phyloP scores from a whole-genome alignment of 257 asterid species.

The Lycium ferocissimum region DNA sequence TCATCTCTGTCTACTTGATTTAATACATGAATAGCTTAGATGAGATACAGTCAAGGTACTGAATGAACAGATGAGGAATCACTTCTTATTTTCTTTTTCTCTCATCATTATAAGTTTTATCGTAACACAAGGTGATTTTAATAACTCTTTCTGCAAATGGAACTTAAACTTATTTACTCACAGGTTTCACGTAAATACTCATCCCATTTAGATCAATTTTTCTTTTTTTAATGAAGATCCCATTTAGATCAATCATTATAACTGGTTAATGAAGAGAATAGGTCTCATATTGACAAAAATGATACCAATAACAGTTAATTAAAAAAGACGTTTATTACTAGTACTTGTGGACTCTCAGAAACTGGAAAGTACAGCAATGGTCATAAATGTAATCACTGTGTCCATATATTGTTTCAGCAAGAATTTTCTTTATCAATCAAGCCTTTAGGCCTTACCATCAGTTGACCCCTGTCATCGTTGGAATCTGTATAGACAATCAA shows the following conservation, averaged over 20 bases:
- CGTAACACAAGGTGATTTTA: neutral
- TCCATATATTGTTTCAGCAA: slow-evolving; percentile 2
- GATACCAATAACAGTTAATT: too few relatives aligned
- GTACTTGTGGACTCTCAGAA: neutral
- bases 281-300: neutral
- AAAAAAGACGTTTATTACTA: neutral
- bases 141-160: neutral
- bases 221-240: too few relatives aligned
- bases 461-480: slow-evolving; percentile 56
- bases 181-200: too few relatives aligned
- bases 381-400: neutral
- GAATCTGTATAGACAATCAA: slow-evolving; percentile 78
- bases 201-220: too few relatives aligned
- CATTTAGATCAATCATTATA: neutral
- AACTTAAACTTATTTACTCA: neutral
- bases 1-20: slow-evolving; percentile 68
- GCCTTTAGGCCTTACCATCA: slow-evolving; percentile 60
- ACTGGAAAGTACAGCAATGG: neutral
- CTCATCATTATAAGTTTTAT: slow-evolving; percentile 10
- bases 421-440: neutral
- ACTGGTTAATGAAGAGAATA: neutral
- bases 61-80: neutral
- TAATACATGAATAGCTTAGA: slow-evolving; percentile 33
- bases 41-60: slow-evolving; percentile 23
- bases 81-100: neutral